Base-by-base conservation (phyloP, 768 basidiomycete species). In the Tremella yokohamensis region DNA sequence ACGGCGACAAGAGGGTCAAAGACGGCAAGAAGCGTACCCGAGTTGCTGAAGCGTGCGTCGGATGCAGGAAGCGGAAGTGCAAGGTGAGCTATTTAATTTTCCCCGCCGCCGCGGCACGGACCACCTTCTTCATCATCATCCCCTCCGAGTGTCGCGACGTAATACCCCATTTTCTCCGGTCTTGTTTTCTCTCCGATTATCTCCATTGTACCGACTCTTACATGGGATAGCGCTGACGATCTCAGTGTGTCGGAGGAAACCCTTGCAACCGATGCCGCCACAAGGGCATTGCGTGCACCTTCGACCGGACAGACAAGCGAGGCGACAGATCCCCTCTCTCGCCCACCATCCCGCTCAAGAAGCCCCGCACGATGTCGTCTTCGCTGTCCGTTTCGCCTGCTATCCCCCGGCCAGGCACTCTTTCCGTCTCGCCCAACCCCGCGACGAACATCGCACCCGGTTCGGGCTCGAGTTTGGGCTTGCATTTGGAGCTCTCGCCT, bases 31-130 rank as follows among this genome's bases (percentile, higher is more conserved):
- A 45, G 22, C 42, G 42, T 4, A 45, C 42, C 4, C n/a, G 42
- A 22, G 22, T 45, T 16, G n/a, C 42, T 4, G 42, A 45, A 45
- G 42, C 42, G n/a, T 45, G 42, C 22, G 42, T 45, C n/a, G 42
- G 42, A 16, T 45, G 42, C 22, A 45, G 42, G 42, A 45, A 45
- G 22, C n/a, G 42, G 7, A 45, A 45, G 22, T 45, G 42, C 42
- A 45, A 45, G 42, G 42, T 45, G 42, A 45, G 42, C 22, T 6
- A 6, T n/a, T n/a, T 18, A 6, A 45, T n/a, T 45, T 45, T 45
- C 42, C n/a, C 42, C 42, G 22, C 15, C 42, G n/a, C 42, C 42
- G n/a, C 42, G n/a, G n/a, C 42, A n/a, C 42, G 22, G n/a, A n/a
- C 42, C 42, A 45, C 15, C 42, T 22, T 45, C 42, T 6, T 22